Evolutionary conservation across 352 stramenopile species (phyloP).

Genomic region (Phytophthora megakarya): DNA sequence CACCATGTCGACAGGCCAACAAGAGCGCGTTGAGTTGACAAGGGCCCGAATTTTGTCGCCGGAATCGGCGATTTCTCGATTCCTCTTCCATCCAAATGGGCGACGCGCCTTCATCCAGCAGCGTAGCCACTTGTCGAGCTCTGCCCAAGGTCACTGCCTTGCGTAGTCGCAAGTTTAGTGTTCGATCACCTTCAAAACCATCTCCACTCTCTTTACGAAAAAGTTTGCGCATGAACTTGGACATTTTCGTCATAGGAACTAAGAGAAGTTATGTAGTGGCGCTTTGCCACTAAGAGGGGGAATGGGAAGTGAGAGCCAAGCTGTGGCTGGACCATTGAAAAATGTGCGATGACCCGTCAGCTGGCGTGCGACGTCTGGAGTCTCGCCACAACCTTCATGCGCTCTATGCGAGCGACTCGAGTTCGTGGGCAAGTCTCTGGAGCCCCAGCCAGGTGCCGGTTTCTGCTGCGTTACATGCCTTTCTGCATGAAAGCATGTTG

Average conservation of each 20-base stretch:
- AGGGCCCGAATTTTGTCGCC: conserved; percentile 9
- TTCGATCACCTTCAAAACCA: conserved; percentile 2
- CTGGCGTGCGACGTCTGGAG: conserved; percentile 13
- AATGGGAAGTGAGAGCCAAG: conserved; percentile 17
- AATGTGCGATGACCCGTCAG: conserved; percentile 15
- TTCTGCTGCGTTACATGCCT: conserved; percentile 13
- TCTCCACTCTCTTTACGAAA: conserved; percentile 43
- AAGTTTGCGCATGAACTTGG: conserved; percentile 49
- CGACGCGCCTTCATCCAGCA: conserved; percentile 63
- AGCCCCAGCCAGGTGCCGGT: neutral
- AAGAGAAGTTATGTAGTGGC: conserved; percentile 16
- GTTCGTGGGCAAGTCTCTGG: conserved; percentile 1
- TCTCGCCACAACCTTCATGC: conserved; percentile 4
- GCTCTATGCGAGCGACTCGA: conserved; percentile 15
- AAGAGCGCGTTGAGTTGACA: conserved; percentile 64
- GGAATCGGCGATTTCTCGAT: conserved; percentile 10
- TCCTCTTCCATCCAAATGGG: conserved; percentile 57
- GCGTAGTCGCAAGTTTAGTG: conserved; percentile 56
- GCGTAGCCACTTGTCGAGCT: conserved; percentile 47
- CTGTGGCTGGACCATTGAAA: conserved; percentile 7
- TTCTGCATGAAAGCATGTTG: conserved; percentile 21
- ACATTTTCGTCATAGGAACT: conserved; percentile 45
- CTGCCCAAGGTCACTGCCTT: conserved; percentile 58
- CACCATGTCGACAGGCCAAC: conserved; percentile 57
- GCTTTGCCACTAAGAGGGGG: conserved; percentile 15